These are phyloP conservation scores for Firmiana major DNA, from an alignment of 345 rosid species.

Conservation along the genomic window DNA sequence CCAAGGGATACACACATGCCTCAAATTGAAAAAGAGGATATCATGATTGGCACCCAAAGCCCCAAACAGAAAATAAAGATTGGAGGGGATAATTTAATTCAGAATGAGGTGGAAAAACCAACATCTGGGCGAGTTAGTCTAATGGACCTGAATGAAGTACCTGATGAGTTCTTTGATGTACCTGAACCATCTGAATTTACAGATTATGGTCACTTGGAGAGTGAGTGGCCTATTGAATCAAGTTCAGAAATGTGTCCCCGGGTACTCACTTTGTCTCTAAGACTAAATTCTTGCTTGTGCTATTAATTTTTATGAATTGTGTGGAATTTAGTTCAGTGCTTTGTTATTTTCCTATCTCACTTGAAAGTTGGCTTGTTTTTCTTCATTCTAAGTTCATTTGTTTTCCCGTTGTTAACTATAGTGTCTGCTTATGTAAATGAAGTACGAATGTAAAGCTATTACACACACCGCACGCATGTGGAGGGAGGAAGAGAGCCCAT, in stretches of 20 bases:
- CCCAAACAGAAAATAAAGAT: conserved; percentile 16
- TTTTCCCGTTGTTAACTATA: neutral
- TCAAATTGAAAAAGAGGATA: conserved; percentile 27
- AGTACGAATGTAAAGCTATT: neutral
- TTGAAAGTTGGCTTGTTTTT: neutral
- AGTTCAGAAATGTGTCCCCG: conserved; percentile 30
- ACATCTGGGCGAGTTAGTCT: conserved; percentile 40
- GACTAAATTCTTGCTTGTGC: neutral
- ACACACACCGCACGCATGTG: neutral
- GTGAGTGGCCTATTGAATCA: conserved; percentile 46
- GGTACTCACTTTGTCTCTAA: conserved; percentile 27
- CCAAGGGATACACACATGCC: conserved; percentile 28
- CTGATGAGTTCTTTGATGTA: conserved; percentile 94
- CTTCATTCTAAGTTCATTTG: neutral
- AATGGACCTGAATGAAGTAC: conserved; percentile 49
- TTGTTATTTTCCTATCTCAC: neutral
- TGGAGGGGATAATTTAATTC: conserved; percentile 14
- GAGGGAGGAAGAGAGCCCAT: neutral
- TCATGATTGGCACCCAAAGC: conserved; percentile 23
- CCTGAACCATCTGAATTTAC: conserved; percentile 47
- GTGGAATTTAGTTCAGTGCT: neutral
- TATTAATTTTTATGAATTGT: neutral
- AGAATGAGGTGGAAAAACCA: conserved; percentile 43
- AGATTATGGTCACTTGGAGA: conserved; percentile 46
- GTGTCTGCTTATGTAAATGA: neutral